Base-by-base conservation (phyloP, 208 protist species). In the Leishmania tarentolae region DNA sequence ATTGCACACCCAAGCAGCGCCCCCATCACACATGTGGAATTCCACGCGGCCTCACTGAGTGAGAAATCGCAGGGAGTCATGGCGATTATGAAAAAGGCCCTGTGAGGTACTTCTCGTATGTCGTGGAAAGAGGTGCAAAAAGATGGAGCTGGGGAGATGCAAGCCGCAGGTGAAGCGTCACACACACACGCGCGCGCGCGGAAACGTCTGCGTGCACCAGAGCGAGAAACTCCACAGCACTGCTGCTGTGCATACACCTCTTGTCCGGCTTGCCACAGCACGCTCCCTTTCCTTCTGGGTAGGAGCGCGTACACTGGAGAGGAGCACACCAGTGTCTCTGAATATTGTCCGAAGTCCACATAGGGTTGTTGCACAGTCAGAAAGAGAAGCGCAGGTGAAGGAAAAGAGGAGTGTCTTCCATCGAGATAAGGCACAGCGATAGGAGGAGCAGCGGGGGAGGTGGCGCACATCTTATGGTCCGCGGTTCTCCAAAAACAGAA, bases 1-100 rank as follows among this genome's bases (percentile, higher is more conserved):
- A 66, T 4, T 0, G 50, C 59, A 44, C 81, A 76, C 57, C 81
- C 81, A 37, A 72, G 66, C 24, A 84, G 6, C 24, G 35, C 15
- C 0, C 81, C 81, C 24, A 56, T 1, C 17, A 40, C 46, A 44
- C 28, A 63, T 6, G 74, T 37, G 1, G 15, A 37, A 8, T 7
- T 31, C 24, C 56, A 37, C 74, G 56, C 40, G n/a, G 74, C 19
- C 37, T 63, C 56, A 31, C 52, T 31, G 19, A 59, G 74, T 17
- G 37, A 6, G 37, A 50, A n/a, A 31, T 65, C 19, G 3, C 56
- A 68, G 56, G 40, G 11, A 24, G 28, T 1, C 31, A 68, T 77
- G 42, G 5, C 37, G 46, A 28, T 17, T 21, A 52, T 35, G n/a
- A 42, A 8, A 40, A 68, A 15, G 24, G 61, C 9, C 13, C 61